phyloP scores from a whole-genome alignment of 345 rosid genomes.

The Brassica juncea region DNA sequence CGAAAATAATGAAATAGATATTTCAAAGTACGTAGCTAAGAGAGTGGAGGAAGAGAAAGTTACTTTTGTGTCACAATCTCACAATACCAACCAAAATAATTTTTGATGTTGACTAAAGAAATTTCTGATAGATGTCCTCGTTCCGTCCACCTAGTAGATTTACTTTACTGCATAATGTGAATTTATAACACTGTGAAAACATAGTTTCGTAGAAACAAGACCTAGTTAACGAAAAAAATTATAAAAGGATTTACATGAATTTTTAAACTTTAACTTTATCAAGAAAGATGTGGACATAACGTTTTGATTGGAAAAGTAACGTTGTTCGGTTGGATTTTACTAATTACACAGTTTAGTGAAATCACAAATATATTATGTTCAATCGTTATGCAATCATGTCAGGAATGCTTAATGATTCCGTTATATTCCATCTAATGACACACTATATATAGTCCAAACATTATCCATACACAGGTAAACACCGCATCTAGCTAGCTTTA shows the following conservation, averaged over 20 bases:
- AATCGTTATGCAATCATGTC: not conserved
- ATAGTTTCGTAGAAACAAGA: not conserved
- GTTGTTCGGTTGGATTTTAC: too few species aligned
- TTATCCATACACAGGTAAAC: not conserved
- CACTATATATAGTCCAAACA: not conserved
- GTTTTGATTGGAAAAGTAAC: not conserved
- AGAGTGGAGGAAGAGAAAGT: constrained; percentile 14
- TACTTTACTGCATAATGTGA: not conserved
- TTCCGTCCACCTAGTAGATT: constrained; percentile 24
- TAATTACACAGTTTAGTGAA: not conserved
- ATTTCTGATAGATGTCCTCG: not conserved
- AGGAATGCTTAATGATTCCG: not conserved
- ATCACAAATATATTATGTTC: not conserved
- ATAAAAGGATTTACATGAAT: not conserved
- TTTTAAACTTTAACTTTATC: not conserved
- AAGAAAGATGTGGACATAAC: not conserved
- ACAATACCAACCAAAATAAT: constrained; percentile 25
- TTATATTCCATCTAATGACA: not conserved
- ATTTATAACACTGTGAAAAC: not conserved
- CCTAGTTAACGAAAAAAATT: not conserved
- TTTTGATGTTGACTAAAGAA: not conserved
- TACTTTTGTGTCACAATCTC: constrained; percentile 38
- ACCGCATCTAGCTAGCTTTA: not conserved
- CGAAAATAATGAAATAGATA: constrained; percentile 19
- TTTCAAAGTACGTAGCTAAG: not conserved